phyloP scores from a whole-genome alignment of 2,329 filamentous ascomycete genomes.

The Pseudogymnoascus sp. region DNA sequence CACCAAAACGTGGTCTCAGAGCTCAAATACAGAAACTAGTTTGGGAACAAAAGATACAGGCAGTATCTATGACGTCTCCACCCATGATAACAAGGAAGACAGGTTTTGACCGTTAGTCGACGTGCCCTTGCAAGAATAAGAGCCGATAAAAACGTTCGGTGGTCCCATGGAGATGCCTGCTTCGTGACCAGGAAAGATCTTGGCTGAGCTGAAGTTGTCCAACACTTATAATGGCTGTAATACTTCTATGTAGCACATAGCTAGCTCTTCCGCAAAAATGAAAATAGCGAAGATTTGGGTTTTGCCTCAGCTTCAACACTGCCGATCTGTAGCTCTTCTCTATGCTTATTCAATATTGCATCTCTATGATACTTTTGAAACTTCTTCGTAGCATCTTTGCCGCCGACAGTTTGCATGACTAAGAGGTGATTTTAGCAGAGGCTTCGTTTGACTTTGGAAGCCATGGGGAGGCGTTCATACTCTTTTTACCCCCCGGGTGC shows the following conservation, averaged over 20 bases:
- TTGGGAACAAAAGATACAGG: neutral
- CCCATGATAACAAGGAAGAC: neutral
- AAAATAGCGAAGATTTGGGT: conserved; percentile 1
- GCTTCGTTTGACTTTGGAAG: neutral
- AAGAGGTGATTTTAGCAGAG: neutral
- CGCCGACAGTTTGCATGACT: conserved; percentile 17
- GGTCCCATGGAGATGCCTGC: neutral
- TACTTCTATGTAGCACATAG: neutral
- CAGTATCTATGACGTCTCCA: neutral
- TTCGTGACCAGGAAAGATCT: neutral
- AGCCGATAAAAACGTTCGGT: neutral
- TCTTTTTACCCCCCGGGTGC: conserved; percentile 55
- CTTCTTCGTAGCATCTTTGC: conserved; percentile 22
- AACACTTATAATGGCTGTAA: neutral
- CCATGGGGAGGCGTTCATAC: conserved; percentile 27
- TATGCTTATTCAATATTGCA: conserved; percentile 42
- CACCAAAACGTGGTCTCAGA: neutral
- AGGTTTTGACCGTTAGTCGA: neutral
- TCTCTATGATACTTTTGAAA: conserved; percentile 20
- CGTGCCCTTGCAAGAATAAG: neutral
- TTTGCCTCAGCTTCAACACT: neutral
- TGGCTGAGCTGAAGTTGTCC: neutral
- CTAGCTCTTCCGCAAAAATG: neutral
- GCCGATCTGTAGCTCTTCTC: conserved; percentile 49
- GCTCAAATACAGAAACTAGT: neutral